Base-by-base conservation (phyloP, 176 grass and related monocot genomes). In the Triticum timopheevii region DNA sequence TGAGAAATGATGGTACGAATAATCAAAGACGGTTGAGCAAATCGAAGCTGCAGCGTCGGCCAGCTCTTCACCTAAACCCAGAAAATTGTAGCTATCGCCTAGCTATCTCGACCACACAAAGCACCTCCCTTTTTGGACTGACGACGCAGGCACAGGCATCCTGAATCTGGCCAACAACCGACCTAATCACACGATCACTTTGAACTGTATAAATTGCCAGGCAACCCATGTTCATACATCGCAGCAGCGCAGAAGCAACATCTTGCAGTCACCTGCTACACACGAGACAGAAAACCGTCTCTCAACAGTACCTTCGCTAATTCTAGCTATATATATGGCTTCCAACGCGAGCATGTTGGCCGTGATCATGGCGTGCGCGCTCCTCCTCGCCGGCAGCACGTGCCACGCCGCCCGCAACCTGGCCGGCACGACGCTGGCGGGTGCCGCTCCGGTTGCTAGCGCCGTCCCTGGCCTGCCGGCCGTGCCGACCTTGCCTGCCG, bases 401-500 rank as follows among this genome's bases (percentile, higher is more conserved):
- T 85, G 83, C 59, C 28, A 77, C 10, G 83, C 83, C 38, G 72
- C 72, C 23, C 72, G 83, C 20, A 7, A 19, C 24, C 31, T 85
- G 28, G 83, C 72, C 8, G 83, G 66, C 61, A 85, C 28, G 1
- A 64, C 61, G 0, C 24, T 36, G 0, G 17, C 36, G 34, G 54
- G 54, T 3, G 54, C 36, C n/a, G 35, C 82, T 74, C 69, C 82
- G 4, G 72, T 59, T 1, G 40, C 62, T 4, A 56, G 16, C 1
- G 9, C 28, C 2, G 74, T 77, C 47, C 74, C 74, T 7, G 47
- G 27, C 4, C 19, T 80, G 6, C 82, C 87, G 15, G 30, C 11
- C 5, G 52, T 84, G 34, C 81, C 82, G 5, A 5, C 66, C 2
- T 9, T 89, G 27, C 87, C 86, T 0, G 15, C 69, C 1, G n/a